A percentile compares a stretch with the other conserved stretches of the same genome.
These are phyloP conservation scores for Irpex sp. DNA, from an alignment of 1,284 basidiomycete species.

Conservation along the genomic window DNA sequence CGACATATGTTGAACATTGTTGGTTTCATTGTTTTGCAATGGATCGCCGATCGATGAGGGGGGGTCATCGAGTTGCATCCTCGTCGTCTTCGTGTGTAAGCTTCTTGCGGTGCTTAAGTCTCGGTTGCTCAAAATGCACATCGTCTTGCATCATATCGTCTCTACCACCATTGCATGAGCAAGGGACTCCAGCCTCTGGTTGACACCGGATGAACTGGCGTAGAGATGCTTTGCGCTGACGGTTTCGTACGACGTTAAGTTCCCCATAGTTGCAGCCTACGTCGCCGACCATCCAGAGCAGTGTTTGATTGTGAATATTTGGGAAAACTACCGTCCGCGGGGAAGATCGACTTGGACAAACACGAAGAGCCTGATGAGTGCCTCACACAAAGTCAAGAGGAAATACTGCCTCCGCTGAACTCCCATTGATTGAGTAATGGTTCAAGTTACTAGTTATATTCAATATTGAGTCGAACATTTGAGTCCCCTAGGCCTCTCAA, in stretches of 20 bases:
- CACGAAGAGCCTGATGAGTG: not conserved
- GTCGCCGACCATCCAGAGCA: slow-evolving; percentile 25
- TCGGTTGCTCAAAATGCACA: slow-evolving; percentile 4
- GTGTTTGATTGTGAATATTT: slow-evolving; percentile 16
- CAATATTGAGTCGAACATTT: too few species aligned
- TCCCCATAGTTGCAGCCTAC: slow-evolving; percentile 22
- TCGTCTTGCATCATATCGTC: slow-evolving; percentile 12
- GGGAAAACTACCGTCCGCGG: not conserved
- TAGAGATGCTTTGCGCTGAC: slow-evolving; percentile 23
- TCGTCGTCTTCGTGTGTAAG: too few species aligned
- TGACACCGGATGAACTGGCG: slow-evolving; percentile 17
- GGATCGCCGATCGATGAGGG: too few species aligned
- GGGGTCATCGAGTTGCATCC: too few species aligned
- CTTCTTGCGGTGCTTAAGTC: not conserved
- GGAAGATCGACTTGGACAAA: not conserved
- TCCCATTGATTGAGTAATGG: not conserved
- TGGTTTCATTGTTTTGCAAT: too few species aligned
- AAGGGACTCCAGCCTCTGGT: slow-evolving; percentile 16
- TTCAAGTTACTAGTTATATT: not conserved
- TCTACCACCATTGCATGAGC: slow-evolving; percentile 26
- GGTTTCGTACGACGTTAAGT: slow-evolving; percentile 14
- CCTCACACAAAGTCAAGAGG: not conserved
- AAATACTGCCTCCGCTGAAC: not conserved
- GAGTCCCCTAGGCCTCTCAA: too few species aligned
- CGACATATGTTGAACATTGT: too few species aligned